Percentiles rank a stretch among this genome's conserved stretches.
Evolutionary conservation across 139 green algal genomes (phyloP).

Genomic region (Chlorella sp.): DNA sequence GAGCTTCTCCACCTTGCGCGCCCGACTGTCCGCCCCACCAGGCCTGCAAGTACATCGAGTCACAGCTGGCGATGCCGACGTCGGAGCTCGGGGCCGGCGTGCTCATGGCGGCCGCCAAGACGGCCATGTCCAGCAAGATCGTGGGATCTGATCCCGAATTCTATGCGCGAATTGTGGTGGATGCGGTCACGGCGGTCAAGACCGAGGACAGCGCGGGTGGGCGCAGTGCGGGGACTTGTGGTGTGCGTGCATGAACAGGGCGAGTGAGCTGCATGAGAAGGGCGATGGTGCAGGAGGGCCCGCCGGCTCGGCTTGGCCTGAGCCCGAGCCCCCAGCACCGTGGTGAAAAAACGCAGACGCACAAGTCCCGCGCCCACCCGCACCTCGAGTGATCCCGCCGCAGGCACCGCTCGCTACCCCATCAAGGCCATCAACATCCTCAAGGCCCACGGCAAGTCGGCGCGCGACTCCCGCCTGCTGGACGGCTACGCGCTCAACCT

Average conservation of each 20-base stretch:
- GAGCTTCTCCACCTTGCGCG: too few species aligned
- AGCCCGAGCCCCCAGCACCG: too few species aligned
- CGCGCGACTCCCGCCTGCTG: constrained; percentile 85
- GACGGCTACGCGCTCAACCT: constrained; percentile 97
- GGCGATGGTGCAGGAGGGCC: too few species aligned
- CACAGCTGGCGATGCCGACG: constrained; percentile 76
- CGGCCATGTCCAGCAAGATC: constrained; percentile 96
- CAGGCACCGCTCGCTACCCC: constrained; percentile 75
- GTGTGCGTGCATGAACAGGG: too few species aligned
- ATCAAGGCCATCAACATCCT: constrained; percentile 98
- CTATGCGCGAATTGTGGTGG: constrained; percentile 88
- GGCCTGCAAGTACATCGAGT: constrained; percentile 92
- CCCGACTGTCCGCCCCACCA: too few species aligned
- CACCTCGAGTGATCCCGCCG: not conserved
- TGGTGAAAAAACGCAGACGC: too few species aligned
- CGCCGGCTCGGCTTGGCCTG: too few species aligned
- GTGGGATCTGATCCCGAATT: constrained; percentile 86
- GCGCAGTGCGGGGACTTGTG: too few species aligned
- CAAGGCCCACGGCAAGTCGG: constrained; percentile 95
- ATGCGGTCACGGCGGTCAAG: constrained; percentile 53
- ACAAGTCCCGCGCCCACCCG: too few species aligned
- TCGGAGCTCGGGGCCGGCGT: constrained; percentile 81
- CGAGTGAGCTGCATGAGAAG: too few species aligned
- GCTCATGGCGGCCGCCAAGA: constrained; percentile 88
- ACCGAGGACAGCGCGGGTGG: too few species aligned